These are phyloP conservation scores for Fusarium sp. DNA, from an alignment of 2,329 filamentous ascomycete species.

Conservation along the genomic window DNA sequence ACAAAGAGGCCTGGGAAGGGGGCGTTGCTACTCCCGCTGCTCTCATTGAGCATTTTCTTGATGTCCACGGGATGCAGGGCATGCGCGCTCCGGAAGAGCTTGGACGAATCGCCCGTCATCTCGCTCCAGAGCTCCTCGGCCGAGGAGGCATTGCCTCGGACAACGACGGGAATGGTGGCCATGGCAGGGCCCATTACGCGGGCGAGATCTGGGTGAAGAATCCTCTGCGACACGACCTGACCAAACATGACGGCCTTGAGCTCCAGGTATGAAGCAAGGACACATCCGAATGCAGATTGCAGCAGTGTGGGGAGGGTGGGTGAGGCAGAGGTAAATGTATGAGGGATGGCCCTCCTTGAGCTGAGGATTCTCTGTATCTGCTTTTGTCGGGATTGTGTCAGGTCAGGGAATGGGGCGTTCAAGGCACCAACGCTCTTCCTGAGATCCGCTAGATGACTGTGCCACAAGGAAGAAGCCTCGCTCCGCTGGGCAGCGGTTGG, in stretches of 20 bases:
- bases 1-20: slow-evolving; percentile 24
- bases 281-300: slow-evolving; percentile 22
- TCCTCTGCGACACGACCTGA: slow-evolving; percentile 17
- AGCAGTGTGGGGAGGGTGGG: neutral
- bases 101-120: neutral
- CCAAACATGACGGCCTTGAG: slow-evolving; percentile 7
- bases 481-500: neutral
- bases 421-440: neutral
- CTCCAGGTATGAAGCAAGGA: slow-evolving; percentile 15
- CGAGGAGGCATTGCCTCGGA: slow-evolving; percentile 3
- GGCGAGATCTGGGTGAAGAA: slow-evolving; percentile 1
- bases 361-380: slow-evolving; percentile 2
- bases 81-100: neutral
- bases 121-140: slow-evolving; percentile 7
- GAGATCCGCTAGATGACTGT: neutral
- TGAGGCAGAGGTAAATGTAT: neutral
- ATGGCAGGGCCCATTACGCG: slow-evolving; percentile 20
- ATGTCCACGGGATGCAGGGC: slow-evolving; percentile 19
- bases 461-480: neutral
- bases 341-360: neutral
- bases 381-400: slow-evolving; percentile 23
- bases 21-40: neutral
- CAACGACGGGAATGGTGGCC: slow-evolving; percentile 10
- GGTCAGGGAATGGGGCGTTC: slow-evolving; percentile 13
- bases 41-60: slow-evolving; percentile 24